Conservation (phyloP, 2,329 filamentous ascomycete species). For the Botrytis sinoallii region DNA sequence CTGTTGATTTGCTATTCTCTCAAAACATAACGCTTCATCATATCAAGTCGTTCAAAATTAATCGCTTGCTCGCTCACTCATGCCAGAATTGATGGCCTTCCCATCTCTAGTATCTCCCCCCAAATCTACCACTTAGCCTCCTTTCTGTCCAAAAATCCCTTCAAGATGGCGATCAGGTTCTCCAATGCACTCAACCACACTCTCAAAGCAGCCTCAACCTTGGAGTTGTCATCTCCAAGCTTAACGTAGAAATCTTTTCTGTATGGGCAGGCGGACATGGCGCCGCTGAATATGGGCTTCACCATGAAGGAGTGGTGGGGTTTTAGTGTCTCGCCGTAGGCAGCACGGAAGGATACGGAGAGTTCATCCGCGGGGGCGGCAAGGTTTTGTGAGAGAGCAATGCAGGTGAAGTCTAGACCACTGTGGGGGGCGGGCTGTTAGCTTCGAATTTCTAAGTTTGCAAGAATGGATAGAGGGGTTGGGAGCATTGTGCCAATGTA, state of each 20-base stretch:
- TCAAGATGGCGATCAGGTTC: constrained; percentile 73
- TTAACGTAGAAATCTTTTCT: constrained; percentile 90
- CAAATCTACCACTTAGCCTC: constrained; percentile 42
- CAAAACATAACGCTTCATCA: constrained; percentile 4
- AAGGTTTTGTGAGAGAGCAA: constrained; percentile 76
- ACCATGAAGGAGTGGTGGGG: constrained; percentile 85
- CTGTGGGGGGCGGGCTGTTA: constrained; percentile 44
- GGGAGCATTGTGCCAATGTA: not conserved
- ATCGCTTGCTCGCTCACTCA: constrained; percentile 7
- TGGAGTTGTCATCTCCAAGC: constrained; percentile 64
- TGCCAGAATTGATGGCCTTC: not conserved
- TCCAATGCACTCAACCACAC: constrained; percentile 76
- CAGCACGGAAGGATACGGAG: constrained; percentile 76
- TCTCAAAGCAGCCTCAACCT: constrained; percentile 62
- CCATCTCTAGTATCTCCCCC: not conserved
- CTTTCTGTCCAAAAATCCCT: constrained; percentile 56
- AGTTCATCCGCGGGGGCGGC: constrained; percentile 70
- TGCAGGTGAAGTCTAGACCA: constrained; percentile 89
- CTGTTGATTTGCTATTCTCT: not conserved
- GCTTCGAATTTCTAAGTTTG: not conserved
- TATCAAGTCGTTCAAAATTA: constrained; percentile 3
- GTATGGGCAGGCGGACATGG: constrained; percentile 92
- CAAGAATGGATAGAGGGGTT: no score
- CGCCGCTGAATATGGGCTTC: constrained; percentile 88
- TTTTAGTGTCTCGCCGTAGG: constrained; percentile 86